A percentile compares a stretch with the other conserved stretches of the same genome.
Conservation (phyloP, 768 basidiomycete species). For the Boletales sp. region DNA sequence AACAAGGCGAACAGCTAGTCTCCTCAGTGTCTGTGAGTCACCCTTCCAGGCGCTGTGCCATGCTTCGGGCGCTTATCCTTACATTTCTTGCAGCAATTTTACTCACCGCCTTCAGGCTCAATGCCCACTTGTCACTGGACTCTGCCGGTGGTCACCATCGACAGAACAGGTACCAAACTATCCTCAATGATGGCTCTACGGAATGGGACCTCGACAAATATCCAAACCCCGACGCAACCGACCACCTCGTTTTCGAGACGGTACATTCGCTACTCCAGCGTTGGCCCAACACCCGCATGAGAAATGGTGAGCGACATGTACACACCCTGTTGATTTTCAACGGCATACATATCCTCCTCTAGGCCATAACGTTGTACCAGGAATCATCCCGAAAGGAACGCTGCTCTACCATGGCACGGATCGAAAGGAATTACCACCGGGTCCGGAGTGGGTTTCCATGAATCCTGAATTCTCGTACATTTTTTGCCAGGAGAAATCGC, state of each 20-base stretch:
- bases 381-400: conserved; percentile 4
- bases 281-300: background rate
- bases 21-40: too few relatives aligned
- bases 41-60: too few relatives aligned
- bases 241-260: background rate
- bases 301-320: background rate
- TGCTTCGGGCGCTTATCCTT: too few relatives aligned
- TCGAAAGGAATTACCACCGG: conserved; percentile 14
- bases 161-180: too few relatives aligned
- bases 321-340: background rate
- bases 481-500: conserved; percentile 12
- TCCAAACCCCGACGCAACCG: background rate
- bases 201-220: background rate
- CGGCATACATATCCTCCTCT: too few relatives aligned
- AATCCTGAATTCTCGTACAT: conserved; percentile 33
- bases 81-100: too few relatives aligned
- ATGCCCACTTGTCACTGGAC: too few relatives aligned
- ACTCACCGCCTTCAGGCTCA: too few relatives aligned
- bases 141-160: too few relatives aligned
- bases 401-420: background rate
- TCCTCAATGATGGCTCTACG: background rate
- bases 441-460: conserved; percentile 27
- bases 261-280: background rate
- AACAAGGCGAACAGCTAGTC: too few relatives aligned
- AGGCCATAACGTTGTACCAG: conserved; percentile 6